Conservation (phyloP, 345 rosid genomes). For the Corchorus olitorius region DNA sequence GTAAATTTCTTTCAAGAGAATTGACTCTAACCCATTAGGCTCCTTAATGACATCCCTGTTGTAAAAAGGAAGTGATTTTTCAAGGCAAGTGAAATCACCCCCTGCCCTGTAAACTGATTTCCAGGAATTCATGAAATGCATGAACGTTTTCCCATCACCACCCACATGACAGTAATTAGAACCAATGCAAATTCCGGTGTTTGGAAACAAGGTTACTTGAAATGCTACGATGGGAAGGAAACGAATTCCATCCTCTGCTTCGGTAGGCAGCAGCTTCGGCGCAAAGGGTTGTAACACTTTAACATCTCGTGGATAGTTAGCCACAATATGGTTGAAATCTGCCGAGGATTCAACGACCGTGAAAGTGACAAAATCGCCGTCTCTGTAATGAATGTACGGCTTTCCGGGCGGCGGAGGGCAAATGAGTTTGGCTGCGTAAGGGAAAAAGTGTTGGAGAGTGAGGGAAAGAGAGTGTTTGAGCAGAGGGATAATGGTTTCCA, state of each 20-base stretch:
- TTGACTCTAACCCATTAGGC: slow-evolving; percentile 21
- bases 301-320: slow-evolving; percentile 32
- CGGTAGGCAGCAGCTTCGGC: slow-evolving; percentile 31
- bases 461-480: slow-evolving; percentile 51
- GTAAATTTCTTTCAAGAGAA: slow-evolving; percentile 19
- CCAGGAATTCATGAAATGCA: slow-evolving; percentile 51
- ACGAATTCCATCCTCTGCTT: neutral
- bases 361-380: slow-evolving; percentile 36
- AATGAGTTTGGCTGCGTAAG: slow-evolving; percentile 35
- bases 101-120: slow-evolving; percentile 17
- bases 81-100: neutral
- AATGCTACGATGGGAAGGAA: slow-evolving; percentile 29
- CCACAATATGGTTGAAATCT: slow-evolving; percentile 28
- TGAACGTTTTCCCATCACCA: slow-evolving; percentile 43
- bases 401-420: slow-evolving; percentile 26
- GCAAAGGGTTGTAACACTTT: slow-evolving; percentile 26
- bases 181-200: slow-evolving; percentile 39
- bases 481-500: slow-evolving; percentile 34
- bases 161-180: slow-evolving; percentile 30
- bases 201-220: slow-evolving; percentile 43
- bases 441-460: slow-evolving; percentile 49
- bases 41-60: slow-evolving; percentile 30
- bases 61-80: slow-evolving; percentile 14
- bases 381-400: slow-evolving; percentile 33
- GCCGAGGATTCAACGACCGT: slow-evolving; percentile 34